Conservation (phyloP, 257 asterid genomes). For the Plantago elongata region DNA sequence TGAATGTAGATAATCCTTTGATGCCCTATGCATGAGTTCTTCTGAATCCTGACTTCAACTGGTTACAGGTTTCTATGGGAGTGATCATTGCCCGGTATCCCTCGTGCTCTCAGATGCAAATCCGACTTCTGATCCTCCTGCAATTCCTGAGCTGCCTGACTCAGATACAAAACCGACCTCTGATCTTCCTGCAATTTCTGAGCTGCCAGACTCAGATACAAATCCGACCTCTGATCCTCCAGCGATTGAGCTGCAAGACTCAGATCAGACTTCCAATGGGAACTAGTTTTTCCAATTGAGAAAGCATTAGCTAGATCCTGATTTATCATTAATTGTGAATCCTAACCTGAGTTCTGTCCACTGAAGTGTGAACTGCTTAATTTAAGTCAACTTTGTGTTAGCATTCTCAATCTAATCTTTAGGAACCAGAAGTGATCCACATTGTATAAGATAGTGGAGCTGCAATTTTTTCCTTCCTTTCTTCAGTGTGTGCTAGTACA, state of each 20-base stretch:
- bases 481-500: too few species aligned
- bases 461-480: too few species aligned
- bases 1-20: not conserved
- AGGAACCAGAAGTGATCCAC: too few species aligned
- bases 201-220: conserved; percentile 24
- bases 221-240: conserved; percentile 21
- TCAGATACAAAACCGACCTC: conserved; percentile 21
- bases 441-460: too few species aligned
- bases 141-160: not conserved
- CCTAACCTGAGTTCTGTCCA: not conserved
- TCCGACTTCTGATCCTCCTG: conserved; percentile 21
- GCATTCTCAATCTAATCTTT: too few species aligned
- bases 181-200: conserved; percentile 3
- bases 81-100: conserved; percentile 93
- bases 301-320: not conserved
- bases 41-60: conserved; percentile 3
- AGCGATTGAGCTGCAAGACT: not conserved
- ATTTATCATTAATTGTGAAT: not conserved
- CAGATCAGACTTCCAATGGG: not conserved
- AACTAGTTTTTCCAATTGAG: not conserved
- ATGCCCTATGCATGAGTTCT: not conserved
- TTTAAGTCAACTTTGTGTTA: too few species aligned
- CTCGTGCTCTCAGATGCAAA: conserved; percentile 51
- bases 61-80: conserved; percentile 85
- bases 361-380: not conserved